Base-by-base conservation (phyloP, 768 basidiomycete species). In the Naematelia encephala region DNA sequence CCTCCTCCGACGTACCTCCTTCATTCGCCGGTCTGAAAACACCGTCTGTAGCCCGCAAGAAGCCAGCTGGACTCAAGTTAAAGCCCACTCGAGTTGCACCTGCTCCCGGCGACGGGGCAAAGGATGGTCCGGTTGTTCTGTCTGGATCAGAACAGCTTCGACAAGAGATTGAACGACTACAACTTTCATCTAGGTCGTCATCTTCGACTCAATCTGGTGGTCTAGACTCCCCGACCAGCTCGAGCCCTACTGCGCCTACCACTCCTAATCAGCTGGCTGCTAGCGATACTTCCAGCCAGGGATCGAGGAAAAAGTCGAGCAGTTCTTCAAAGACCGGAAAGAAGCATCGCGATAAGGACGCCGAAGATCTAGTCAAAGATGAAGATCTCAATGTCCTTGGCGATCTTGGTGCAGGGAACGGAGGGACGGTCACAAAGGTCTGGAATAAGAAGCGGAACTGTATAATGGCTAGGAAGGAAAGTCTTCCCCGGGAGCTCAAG, bases 381-480 rank as follows among this genome's bases (percentile, higher is more conserved):
- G 92, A 94, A 75, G 96, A 98, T 76, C 80, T 99, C 73, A 87
- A 87, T 78, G 89, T 93, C 64, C 74, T 98, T 47, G 84, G 85
- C 54, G 96, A 99, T 77, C 82, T 99, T 2, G 96, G 96, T 2
- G 87, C 90, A 65, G 96, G 96, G 2, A 98, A 98, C 72, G 93
- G 96, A 1, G 96, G 96, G 54, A 96, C 93, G 55, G 96, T 99
- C 49, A 92, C 92, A 78, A 90, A 89, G 79, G 93, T 96, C 16
- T 86, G 93, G 77, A 96, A 99, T 74, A 82, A 84, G 13, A 91
- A 91, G 12, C 90, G 91, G 28, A 87, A 87, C 39, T 91, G 86
- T 14, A 84, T 91, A 68, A 98, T 99, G 94, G 96, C 96, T 3
- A 93, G 96, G 81, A 99, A 99, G 85, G 96, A 87, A 70, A 57